phyloP scores from a whole-genome alignment of 495 filamentous ascomycete species.

The Podospora sp. region DNA sequence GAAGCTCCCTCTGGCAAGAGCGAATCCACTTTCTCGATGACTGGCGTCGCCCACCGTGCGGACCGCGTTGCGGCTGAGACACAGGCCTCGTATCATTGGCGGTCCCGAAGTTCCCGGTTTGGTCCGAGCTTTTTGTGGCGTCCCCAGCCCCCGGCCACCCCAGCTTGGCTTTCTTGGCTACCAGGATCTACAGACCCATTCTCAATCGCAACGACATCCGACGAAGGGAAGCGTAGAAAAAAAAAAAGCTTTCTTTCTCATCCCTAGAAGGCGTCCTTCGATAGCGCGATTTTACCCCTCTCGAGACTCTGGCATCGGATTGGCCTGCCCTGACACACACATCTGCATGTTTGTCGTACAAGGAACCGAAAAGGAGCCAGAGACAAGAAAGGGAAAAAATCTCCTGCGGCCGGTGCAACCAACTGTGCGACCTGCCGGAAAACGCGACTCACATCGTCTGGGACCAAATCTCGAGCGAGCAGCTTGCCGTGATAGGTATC shows the following conservation, averaged over 20 bases:
- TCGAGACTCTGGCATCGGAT: background rate
- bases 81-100: slow-evolving; percentile 1
- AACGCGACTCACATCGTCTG: slow-evolving; percentile 9
- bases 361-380: background rate
- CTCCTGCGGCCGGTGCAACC: slow-evolving; percentile 11
- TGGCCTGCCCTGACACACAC: slow-evolving; percentile 5
- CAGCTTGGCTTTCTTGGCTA: background rate
- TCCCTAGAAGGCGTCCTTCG: background rate
- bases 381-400: slow-evolving; percentile 11
- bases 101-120: background rate
- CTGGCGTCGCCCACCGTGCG: slow-evolving; percentile 11
- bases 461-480: slow-evolving; percentile 13
- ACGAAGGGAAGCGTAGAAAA: background rate
- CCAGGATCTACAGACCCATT: background rate
- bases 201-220: background rate
- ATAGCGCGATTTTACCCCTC: slow-evolving; percentile 2
- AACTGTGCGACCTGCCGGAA: slow-evolving; percentile 14
- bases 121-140: slow-evolving; percentile 16
- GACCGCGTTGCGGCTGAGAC: slow-evolving; percentile 16
- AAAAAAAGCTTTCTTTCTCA: slow-evolving; percentile 6
- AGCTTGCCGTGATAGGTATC: slow-evolving; percentile 8
- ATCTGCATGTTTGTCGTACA: slow-evolving; percentile 16
- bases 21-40: slow-evolving; percentile 6
- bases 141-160: slow-evolving; percentile 6
- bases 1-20: background rate